phyloP scores from a whole-genome alignment of 768 basidiomycete species.

The Omphalotus guepiniiformis region DNA sequence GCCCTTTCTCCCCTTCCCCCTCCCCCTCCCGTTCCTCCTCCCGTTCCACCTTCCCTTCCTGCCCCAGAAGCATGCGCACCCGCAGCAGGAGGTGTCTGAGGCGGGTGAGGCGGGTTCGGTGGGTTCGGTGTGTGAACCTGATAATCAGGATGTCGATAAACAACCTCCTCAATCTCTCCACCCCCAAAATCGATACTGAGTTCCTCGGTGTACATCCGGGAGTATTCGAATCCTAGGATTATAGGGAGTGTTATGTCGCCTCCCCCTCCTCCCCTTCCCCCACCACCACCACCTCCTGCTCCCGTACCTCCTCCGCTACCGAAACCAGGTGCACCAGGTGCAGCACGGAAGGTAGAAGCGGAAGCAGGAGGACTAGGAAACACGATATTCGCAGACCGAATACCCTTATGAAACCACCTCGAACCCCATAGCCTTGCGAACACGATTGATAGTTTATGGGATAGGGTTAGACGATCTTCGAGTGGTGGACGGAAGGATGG shows the following conservation, averaged over 20 bases:
- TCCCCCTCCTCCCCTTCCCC: too few relatives aligned
- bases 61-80: too few relatives aligned
- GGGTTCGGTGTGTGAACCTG: neutral
- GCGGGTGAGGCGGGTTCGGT: too few relatives aligned
- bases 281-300: too few relatives aligned
- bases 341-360: too few relatives aligned
- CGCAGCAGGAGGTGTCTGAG: too few relatives aligned
- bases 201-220: constrained; percentile 9
- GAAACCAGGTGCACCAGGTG: too few relatives aligned
- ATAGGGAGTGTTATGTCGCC: constrained; percentile 3
- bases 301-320: too few relatives aligned
- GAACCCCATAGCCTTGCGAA: constrained; percentile 10
- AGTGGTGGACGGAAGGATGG: constrained; percentile 7
- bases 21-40: neutral
- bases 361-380: too few relatives aligned
- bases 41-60: too few relatives aligned
- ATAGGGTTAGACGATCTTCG: constrained; percentile 4
- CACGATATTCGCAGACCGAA: constrained; percentile 10
- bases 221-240: constrained; percentile 12
- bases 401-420: constrained; percentile 10
- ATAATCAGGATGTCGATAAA: constrained; percentile 12
- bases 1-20: constrained; percentile 1
- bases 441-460: constrained; percentile 1
- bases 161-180: neutral
- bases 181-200: constrained; percentile 3